phyloP scores from a whole-genome alignment of 106 monocot species.

The Agapanthus africanus region DNA sequence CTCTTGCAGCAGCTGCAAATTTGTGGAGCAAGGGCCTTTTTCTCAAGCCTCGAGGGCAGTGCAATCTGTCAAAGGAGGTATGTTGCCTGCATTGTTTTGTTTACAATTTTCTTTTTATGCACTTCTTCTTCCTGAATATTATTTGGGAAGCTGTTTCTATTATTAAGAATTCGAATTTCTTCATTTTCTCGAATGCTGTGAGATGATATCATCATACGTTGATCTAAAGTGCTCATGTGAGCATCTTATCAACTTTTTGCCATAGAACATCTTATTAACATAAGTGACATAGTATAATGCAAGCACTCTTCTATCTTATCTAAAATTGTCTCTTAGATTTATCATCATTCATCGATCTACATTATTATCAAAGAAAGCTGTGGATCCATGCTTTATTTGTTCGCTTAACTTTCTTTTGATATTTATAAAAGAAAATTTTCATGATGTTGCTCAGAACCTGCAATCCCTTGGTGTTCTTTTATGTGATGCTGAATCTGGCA shows the following conservation, averaged over 20 bases:
- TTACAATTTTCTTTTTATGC: not conserved
- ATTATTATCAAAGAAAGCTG: not conserved
- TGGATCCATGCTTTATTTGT: not conserved
- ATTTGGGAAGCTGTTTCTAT: not conserved
- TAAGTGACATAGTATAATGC: not conserved
- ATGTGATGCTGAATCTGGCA: conserved; percentile 65
- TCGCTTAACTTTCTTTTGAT: not conserved
- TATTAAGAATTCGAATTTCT: not conserved
- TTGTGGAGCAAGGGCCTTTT: conserved; percentile 6
- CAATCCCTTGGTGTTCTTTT: conserved; percentile 53
- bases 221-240: not conserved
- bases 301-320: not conserved
- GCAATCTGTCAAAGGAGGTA: conserved; percentile 10
- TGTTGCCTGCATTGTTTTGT: not conserved
- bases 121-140: not conserved
- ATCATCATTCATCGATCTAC: not conserved
- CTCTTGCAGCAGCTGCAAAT: conserved; percentile 1
- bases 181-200: not conserved
- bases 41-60: conserved; percentile 2
- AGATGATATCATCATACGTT: too few species aligned
- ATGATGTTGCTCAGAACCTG: conserved; percentile 44
- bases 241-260: too few species aligned
- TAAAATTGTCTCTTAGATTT: not conserved
- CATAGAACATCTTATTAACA: not conserved
- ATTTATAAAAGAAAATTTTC: conserved; percentile 13